Evolutionary conservation across 495 filamentous ascomycete genomes (phyloP).

Genomic region (Venustampulla echinocandica): DNA sequence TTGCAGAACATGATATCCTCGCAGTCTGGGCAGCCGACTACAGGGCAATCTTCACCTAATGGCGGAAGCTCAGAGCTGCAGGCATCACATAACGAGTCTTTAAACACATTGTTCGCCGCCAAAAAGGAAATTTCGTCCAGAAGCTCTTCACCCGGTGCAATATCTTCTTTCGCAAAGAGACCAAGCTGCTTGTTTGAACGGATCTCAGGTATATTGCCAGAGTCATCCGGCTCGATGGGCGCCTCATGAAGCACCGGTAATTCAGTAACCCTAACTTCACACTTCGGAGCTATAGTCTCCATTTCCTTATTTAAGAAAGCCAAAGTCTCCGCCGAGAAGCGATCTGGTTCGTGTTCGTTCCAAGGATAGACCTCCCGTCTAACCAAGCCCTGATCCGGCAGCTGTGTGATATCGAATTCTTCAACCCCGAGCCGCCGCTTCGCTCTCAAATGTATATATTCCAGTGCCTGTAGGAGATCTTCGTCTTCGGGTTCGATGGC

Average conservation of each 20-base stretch:
- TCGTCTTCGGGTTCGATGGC: slow-evolving; percentile 32
- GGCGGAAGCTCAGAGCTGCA: slow-evolving; percentile 69
- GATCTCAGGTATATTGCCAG: slow-evolving; percentile 41
- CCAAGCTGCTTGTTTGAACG: slow-evolving; percentile 85
- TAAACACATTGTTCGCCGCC: slow-evolving; percentile 72
- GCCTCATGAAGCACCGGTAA: slow-evolving; percentile 58
- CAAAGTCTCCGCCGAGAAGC: slow-evolving; percentile 62
- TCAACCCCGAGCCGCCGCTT: slow-evolving; percentile 34
- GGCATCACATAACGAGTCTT: slow-evolving; percentile 75
- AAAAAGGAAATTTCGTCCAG: slow-evolving; percentile 70
- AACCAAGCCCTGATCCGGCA: slow-evolving; percentile 67
- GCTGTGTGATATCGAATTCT: slow-evolving; percentile 34
- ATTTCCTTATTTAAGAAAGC: slow-evolving; percentile 58
- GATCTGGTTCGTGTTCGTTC: slow-evolving; percentile 83
- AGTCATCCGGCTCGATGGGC: slow-evolving; percentile 31
- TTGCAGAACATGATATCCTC: slow-evolving; percentile 83
- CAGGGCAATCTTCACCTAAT: slow-evolving; percentile 33
- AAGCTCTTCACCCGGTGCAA: slow-evolving; percentile 66
- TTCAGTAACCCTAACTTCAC: slow-evolving; percentile 60
- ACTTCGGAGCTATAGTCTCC: slow-evolving; percentile 54
- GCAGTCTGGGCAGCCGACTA: slow-evolving; percentile 64
- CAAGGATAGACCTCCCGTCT: slow-evolving; percentile 88
- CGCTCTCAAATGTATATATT: slow-evolving; percentile 39
- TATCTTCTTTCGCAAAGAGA: slow-evolving; percentile 78
- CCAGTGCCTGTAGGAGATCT: slow-evolving; percentile 37